These are phyloP conservation scores for Wickerhamomyces kurtzmanii DNA, from an alignment of 805 yeast genomes.

Conservation along the genomic window DNA sequence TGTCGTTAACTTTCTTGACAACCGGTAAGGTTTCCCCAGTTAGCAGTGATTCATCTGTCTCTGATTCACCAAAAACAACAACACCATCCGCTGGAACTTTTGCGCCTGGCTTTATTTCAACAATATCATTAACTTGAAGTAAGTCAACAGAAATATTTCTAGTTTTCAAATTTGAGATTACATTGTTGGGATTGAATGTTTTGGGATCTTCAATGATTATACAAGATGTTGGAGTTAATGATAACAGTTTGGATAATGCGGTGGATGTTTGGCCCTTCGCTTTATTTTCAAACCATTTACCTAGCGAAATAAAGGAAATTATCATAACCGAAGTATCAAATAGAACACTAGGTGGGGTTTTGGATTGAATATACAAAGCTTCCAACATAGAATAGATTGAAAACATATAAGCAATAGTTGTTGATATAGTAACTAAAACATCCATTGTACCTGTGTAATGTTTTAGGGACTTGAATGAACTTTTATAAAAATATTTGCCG, in stretches of 20 bases:
- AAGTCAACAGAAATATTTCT: conserved; percentile 61
- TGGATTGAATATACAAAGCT: conserved; percentile 31
- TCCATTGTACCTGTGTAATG: conserved; percentile 88
- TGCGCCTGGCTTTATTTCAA: conserved; percentile 75
- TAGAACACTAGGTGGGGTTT: conserved; percentile 51
- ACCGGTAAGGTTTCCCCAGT: conserved; percentile 90
- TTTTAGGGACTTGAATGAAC: conserved; percentile 53
- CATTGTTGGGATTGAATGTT: conserved; percentile 12
- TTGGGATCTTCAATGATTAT: conserved; percentile 39
- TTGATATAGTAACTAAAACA: conserved; percentile 75
- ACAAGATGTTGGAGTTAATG: conserved; percentile 74
- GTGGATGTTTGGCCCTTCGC: conserved; percentile 93
- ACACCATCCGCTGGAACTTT: conserved; percentile 89
- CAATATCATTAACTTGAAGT: conserved; percentile 68
- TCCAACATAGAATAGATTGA: conserved; percentile 55
- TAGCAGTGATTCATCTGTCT: conserved; percentile 78
- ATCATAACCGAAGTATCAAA: conserved; percentile 88
- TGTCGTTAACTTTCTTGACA: conserved; percentile 46
- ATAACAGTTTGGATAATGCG: conserved; percentile 72
- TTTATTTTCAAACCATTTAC: conserved; percentile 83
- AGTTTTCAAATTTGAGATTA: conserved; percentile 21
- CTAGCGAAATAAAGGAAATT: conserved; percentile 73
- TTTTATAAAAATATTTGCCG: conserved; percentile 59
- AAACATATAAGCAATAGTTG: conserved; percentile 66
- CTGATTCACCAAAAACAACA: conserved; percentile 69